Base-by-base conservation (phyloP, 2,329 filamentous ascomycete genomes). In the Madurella fahalii region DNA sequence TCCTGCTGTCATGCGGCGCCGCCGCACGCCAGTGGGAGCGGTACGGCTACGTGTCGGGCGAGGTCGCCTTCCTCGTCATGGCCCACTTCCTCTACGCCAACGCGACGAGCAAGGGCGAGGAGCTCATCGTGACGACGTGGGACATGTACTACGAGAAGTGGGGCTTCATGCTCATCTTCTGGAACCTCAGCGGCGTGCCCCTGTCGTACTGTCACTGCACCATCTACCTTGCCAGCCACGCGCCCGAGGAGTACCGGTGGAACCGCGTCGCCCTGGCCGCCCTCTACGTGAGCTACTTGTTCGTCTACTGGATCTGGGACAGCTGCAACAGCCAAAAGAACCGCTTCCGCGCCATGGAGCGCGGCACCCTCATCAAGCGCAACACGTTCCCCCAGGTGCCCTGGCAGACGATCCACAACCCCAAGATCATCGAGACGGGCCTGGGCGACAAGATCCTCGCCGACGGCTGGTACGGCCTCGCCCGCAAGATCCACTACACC, bases 111-210 rank as follows among this genome's bases (percentile, higher is more conserved):
- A 93, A 93, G 74, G 89, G 86, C 41, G 89, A 94, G 73, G 87
- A 93, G 72, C 80, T 87, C 67, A 92, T 93, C 69, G 79, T 87
- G 53, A 86, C 85, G 12, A 90, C 87, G 43, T 93, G 89, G 85
- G 89, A 94, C 68, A 92, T 94, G 84, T 92, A 91, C 75, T 90
- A 88, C 66, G 89, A 93, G 75, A 92, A 93, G 74, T 89, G 86
- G 80, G 89, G 89, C 54, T 93, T 92, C 76, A 91, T 93, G 87
- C 80, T 93, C 58, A 90, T 90, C 69, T 93, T 92, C 79, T 93
- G 89, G 89, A 93, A 92, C 72, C 73, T 93, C 71, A 87, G 88
- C 37, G 89, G 89, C 64, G 89, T 92, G 16, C 89, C 89, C 2
- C 77, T 93, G 54, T 86, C 81, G 55, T 93, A 93, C 78, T 91